phyloP scores from a whole-genome alignment of 2,329 filamentous ascomycete species.

The Whalleya microplaca region DNA sequence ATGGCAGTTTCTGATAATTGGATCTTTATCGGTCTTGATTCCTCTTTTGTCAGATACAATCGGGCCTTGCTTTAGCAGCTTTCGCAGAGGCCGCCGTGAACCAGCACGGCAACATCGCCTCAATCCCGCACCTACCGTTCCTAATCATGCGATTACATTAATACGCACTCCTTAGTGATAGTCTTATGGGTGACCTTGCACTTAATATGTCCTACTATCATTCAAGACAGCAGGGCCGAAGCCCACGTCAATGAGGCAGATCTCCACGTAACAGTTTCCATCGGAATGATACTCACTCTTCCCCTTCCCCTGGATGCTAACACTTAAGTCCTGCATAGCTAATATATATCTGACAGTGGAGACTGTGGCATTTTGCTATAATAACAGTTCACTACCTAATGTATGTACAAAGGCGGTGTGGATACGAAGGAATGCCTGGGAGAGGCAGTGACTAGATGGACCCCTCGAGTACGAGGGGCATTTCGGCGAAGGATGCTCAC shows the following conservation, averaged over 20 bases:
- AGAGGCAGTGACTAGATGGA: background rate
- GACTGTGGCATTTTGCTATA: background rate
- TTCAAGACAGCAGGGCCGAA: background rate
- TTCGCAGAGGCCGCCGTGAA: background rate
- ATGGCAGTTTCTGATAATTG: background rate
- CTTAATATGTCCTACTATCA: background rate
- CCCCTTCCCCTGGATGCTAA: background rate
- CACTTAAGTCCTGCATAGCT: background rate
- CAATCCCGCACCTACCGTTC: background rate
- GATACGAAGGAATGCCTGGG: background rate
- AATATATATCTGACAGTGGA: background rate
- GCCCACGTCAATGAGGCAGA: background rate
- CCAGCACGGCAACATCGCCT: background rate
- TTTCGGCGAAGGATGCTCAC: background rate
- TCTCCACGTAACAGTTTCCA: background rate
- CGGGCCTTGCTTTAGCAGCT: background rate
- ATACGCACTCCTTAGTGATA: background rate
- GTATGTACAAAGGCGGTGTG: background rate
- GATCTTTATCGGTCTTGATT: background rate
- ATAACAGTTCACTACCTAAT: background rate
- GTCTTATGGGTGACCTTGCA: background rate
- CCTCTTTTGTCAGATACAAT: background rate
- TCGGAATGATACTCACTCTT: background rate
- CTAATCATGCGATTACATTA: background rate
- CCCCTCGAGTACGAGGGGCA: background rate